phyloP scores from a whole-genome alignment of 768 basidiomycete species.

The Porpolomopsis calyptriformis region DNA sequence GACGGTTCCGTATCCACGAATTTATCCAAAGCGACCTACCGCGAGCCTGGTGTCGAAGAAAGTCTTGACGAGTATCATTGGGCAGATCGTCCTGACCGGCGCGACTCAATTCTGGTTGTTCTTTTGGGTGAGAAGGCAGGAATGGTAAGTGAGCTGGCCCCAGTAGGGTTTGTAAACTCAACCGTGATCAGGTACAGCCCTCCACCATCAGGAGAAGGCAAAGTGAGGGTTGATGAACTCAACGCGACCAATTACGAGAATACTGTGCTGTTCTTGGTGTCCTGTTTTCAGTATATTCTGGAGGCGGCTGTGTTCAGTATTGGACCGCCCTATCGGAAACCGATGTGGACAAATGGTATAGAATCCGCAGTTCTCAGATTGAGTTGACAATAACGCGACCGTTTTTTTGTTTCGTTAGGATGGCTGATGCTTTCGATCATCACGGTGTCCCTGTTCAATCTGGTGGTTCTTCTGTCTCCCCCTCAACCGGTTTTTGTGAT shows the following conservation, averaged over 20 bases:
- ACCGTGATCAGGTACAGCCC: slow-evolving; percentile 56
- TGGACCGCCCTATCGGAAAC: slow-evolving; percentile 90
- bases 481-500: slow-evolving; percentile 45
- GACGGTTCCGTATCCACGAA: slow-evolving; percentile 78
- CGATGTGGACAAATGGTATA: slow-evolving; percentile 92
- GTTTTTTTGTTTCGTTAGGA: slow-evolving; percentile 29
- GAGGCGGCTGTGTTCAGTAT: slow-evolving; percentile 97
- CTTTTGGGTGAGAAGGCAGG: slow-evolving; percentile 75
- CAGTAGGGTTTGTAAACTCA: background rate
- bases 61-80: slow-evolving; percentile 85
- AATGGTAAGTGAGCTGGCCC: slow-evolving; percentile 49
- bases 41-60: slow-evolving; percentile 93
- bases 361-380: slow-evolving; percentile 6
- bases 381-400: background rate
- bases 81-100: slow-evolving; percentile 83
- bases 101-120: slow-evolving; percentile 79
- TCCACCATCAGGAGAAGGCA: slow-evolving; percentile 39
- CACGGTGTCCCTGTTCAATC: slow-evolving; percentile 59
- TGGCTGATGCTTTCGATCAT: slow-evolving; percentile 75
- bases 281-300: slow-evolving; percentile 97
- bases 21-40: slow-evolving; percentile 86
- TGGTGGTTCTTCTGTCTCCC: slow-evolving; percentile 67
- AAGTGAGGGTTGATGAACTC: slow-evolving; percentile 52
- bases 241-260: slow-evolving; percentile 88
- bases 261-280: slow-evolving; percentile 81